Evolutionary conservation across 345 rosid genomes (phyloP), one percentile per base, ranked within the genome.

Genomic region (Alliaria petiolata): DNA sequence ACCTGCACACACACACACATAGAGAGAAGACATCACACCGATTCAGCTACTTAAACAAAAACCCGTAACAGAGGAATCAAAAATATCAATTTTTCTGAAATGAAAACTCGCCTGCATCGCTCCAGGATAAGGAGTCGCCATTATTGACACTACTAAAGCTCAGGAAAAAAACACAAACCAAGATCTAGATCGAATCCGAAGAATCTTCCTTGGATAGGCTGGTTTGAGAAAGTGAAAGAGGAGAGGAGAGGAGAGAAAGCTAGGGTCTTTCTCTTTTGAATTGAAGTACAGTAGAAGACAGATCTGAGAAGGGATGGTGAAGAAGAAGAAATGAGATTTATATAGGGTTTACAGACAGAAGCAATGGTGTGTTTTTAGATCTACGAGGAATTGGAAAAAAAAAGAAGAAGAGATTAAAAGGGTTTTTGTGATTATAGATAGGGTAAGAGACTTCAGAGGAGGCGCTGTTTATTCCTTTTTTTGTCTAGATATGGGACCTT

Each of bases 121-220:
- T 56, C 83, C 91, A 33, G 89, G 84, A 55, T 82, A 89, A 42
- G 89, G 54, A 81, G 81, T 46, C 34, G 89, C 87, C 97, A 90
- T 90, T 62, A 50, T 53, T 67, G 46, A 61, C 35, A 65, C 61
- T 36, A 53, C 57, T 43, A 8, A n/a, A 56, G 63, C 70, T 74
- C 33, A 77, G 4, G 68, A 68, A 25, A 49, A 8, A 1, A 36
- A 57, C n/a, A 0, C 51, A 19, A 62, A 42, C 46, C 7, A 59
- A 66, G 57, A 81, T 65, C 68, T 22, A 3, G 25, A 3, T 22
- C 25, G 25, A 22, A 22, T 22, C 25, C 25, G 25, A 22, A 22
- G 25, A 22, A 22, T 22, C 25, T 22, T 22, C 25, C 25, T 22
- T 22, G 25, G 25, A 22, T 22, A 22, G 3, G 3, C 25, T 22